Conservation (phyloP, 2,329 filamentous ascomycete genomes). For the Cadophora gregata region DNA sequence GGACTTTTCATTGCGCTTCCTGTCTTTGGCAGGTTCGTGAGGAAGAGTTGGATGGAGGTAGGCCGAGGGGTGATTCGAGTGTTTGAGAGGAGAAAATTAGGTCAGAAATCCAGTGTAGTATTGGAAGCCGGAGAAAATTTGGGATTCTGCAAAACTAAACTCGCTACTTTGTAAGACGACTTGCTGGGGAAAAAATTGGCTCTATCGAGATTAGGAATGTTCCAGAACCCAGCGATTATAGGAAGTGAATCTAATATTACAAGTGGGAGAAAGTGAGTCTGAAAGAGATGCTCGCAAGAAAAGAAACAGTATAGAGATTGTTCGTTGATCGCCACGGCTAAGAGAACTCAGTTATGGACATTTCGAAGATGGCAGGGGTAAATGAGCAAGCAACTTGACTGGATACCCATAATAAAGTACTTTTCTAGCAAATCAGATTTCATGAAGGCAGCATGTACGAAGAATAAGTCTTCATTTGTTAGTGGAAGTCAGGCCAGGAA, state of each 20-base stretch:
- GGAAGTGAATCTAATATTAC: no score
- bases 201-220: no score
- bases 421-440: background rate
- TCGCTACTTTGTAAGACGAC: no score
- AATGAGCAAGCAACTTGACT: no score
- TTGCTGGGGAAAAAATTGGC: no score
- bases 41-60: constrained; percentile 59
- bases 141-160: no score
- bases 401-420: background rate
- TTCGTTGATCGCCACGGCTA: background rate
- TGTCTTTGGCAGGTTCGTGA: constrained; percentile 56
- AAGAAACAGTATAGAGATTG: background rate
- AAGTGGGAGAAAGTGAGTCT: no score
- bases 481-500: no score
- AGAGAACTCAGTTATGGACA: background rate
- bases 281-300: background rate
- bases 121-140: background rate
- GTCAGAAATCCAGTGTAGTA: background rate
- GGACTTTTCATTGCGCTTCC: constrained; percentile 60
- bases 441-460: background rate
- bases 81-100: background rate
- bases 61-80: background rate
- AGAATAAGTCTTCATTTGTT: no score
- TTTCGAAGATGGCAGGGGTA: background rate
- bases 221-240: no score